phyloP scores from a whole-genome alignment of 805 yeast genomes.

The Hanseniaspora vineae region DNA sequence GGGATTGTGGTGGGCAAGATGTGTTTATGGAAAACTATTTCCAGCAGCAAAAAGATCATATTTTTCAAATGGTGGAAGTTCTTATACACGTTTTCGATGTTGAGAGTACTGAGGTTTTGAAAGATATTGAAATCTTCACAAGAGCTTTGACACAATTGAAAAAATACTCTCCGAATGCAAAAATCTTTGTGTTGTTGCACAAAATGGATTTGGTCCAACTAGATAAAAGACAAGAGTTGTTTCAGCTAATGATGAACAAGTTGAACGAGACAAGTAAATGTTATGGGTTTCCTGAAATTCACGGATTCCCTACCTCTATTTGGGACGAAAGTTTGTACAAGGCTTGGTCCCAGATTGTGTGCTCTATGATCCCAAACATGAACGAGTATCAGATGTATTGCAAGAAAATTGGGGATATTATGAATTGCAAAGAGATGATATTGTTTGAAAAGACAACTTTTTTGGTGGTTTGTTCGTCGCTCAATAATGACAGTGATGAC shows the following conservation, averaged over 20 bases:
- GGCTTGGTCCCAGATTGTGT: constrained; percentile 95
- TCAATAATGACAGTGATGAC: constrained; percentile 7
- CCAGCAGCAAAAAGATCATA: constrained; percentile 78
- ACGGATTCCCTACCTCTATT: constrained; percentile 88
- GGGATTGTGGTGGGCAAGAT: constrained; percentile 99
- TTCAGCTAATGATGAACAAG: constrained; percentile 72
- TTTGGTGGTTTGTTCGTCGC: constrained; percentile 37
- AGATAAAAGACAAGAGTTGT: constrained; percentile 74
- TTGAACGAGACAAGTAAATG: constrained; percentile 64
- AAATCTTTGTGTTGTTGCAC: constrained; percentile 81
- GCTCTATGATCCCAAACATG: constrained; percentile 90
- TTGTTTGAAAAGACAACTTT: constrained; percentile 90
- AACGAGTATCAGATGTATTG: constrained; percentile 63
- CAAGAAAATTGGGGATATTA: constrained; percentile 52
- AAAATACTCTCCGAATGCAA: constrained; percentile 80
- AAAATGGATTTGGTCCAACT: constrained; percentile 92
- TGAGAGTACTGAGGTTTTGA: constrained; percentile 79
- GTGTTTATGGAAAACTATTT: constrained; percentile 91
- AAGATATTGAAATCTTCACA: constrained; percentile 85
- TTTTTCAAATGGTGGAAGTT: constrained; percentile 91
- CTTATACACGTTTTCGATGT: constrained; percentile 94
- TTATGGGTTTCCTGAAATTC: constrained; percentile 45
- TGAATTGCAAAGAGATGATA: constrained; percentile 82
- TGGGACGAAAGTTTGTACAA: constrained; percentile 95
- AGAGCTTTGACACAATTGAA: constrained; percentile 70